Base-by-base conservation (phyloP, 805 yeast genomes). In the Candida vartiovaarae region DNA sequence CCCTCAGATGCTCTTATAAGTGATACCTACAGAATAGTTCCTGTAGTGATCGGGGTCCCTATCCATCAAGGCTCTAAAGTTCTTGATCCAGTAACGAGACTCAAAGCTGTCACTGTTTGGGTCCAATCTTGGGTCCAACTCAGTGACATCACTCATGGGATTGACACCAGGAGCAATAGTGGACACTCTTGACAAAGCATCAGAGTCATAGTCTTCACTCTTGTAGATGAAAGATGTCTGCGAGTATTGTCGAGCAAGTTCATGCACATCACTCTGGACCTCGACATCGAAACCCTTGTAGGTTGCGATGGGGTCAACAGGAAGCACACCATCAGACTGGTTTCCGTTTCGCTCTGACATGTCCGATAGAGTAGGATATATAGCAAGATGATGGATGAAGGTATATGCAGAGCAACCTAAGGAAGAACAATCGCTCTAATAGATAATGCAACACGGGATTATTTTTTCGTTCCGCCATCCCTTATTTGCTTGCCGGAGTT, bases 11-110 rank as follows among this genome's bases (percentile, higher is more conserved):
- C 79, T 62, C 47, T 74, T 68, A 67, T 76, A 84, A 3, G 78
- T 66, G 36, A 82, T 64, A 8, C 87, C 81, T 41, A 80, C 62
- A 25, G 72, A 68, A 39, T 76, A 65, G 29, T 80, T 78, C 53
- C 74, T 73, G 58, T 74, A 80, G 55, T 76, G 70, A 4, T 79
- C 87, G 1, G 79, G 77, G 53, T 82, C 84, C 7, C 72, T 60
- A 35, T 71, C 73, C 56, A 60, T 63, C 44, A 82, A 56, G 42
- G 70, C 66, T 47, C 73, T 67, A 66, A 83, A 64, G 53, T 80
- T 78, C 54, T 73, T 72, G 46, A 81, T 75, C 89, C 89, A 84
- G 48, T 70, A 74, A 48, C 70, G 68, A 27, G 84, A 68, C 51
- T 68, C 65, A 62, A 84, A 84, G 30, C 72, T 57, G 3, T 71